These are phyloP conservation scores for Didymella arachidicola DNA, from an alignment of 2,329 filamentous ascomycete species.

Conservation along the genomic window DNA sequence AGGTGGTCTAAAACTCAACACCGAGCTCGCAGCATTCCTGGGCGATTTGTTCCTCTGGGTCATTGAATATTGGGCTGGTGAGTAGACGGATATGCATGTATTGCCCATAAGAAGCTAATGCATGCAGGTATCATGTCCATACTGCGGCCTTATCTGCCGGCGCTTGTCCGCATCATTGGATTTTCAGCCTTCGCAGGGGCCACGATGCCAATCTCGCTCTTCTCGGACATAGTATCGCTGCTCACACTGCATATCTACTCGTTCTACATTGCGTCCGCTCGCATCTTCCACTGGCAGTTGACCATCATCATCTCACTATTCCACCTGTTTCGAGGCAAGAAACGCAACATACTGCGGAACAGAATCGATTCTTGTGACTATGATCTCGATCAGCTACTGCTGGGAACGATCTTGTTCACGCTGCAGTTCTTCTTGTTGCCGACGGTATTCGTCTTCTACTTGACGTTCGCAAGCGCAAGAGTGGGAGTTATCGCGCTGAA, in stretches of 20 bases:
- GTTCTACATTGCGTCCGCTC: constrained; percentile 95
- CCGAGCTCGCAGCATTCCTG: constrained; percentile 89
- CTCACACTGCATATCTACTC: constrained; percentile 96
- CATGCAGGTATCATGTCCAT: constrained; percentile 74
- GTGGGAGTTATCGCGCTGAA: constrained; percentile 96
- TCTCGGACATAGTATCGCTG: constrained; percentile 90
- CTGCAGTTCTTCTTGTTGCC: constrained; percentile 93
- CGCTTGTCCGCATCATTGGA: constrained; percentile 89
- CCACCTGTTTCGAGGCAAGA: constrained; percentile 97
- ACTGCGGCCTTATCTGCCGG: constrained; percentile 80
- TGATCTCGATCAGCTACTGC: constrained; percentile 92
- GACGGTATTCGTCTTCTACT: constrained; percentile 94
- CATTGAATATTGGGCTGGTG: constrained; percentile 95
- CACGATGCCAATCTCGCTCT: constrained; percentile 94
- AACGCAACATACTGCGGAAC: constrained; percentile 94
- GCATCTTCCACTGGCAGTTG: constrained; percentile 98
- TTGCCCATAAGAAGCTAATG: constrained; percentile 18
- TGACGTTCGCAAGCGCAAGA: constrained; percentile 91
- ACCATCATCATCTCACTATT: constrained; percentile 98
- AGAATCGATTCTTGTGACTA: constrained; percentile 99
- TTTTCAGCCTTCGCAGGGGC: constrained; percentile 95
- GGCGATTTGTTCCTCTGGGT: constrained; percentile 98
- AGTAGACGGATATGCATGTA: constrained; percentile 37
- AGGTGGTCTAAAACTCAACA: constrained; percentile 93
- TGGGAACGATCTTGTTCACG: constrained; percentile 96